These are phyloP conservation scores for Echinosphaeria canescens DNA, from an alignment of 2,329 filamentous ascomycete species.

Conservation along the genomic window DNA sequence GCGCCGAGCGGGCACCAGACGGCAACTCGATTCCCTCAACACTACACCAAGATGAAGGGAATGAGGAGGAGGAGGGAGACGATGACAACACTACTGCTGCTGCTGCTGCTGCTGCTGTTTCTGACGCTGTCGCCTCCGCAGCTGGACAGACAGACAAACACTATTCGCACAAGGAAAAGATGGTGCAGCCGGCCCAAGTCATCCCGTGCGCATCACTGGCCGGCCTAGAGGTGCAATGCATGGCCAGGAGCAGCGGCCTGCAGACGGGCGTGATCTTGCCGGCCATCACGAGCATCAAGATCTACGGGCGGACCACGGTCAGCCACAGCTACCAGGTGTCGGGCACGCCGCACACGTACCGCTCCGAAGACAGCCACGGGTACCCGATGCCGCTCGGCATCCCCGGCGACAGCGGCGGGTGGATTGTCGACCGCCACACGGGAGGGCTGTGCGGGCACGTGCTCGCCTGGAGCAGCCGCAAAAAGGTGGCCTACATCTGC, in stretches of 20 bases:
- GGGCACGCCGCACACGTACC: conserved; percentile 1
- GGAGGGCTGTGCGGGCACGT: conserved; percentile 78
- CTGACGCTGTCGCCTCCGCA: conserved; percentile 7
- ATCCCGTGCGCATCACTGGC: conserved; percentile 40
- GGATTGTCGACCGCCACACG: conserved; percentile 66
- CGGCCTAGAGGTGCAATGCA: conserved; percentile 64
- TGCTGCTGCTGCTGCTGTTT: conserved; percentile 1
- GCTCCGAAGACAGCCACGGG: conserved; percentile 5
- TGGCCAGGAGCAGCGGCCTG: conserved; percentile 69
- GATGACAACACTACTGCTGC: conserved; percentile 46
- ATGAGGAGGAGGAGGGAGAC: conserved; percentile 51
- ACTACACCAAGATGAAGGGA: too few species aligned
- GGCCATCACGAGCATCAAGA: conserved; percentile 65
- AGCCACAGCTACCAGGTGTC: conserved; percentile 44
- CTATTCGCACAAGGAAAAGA: too few species aligned
- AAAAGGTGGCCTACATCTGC: conserved; percentile 73
- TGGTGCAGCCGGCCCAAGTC: conserved; percentile 34
- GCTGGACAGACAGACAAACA: too few species aligned
- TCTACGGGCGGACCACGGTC: conserved; percentile 65
- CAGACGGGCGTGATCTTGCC: conserved; percentile 60
- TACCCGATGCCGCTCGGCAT: conserved; percentile 30
- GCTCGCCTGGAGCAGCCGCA: conserved; percentile 65
- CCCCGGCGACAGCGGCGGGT: conserved; percentile 81
- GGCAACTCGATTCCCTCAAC: conserved; percentile 43
- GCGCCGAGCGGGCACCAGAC: conserved; percentile 44